Conservation (phyloP, 1,284 basidiomycete species). For the Rhizoctonia solani region DNA sequence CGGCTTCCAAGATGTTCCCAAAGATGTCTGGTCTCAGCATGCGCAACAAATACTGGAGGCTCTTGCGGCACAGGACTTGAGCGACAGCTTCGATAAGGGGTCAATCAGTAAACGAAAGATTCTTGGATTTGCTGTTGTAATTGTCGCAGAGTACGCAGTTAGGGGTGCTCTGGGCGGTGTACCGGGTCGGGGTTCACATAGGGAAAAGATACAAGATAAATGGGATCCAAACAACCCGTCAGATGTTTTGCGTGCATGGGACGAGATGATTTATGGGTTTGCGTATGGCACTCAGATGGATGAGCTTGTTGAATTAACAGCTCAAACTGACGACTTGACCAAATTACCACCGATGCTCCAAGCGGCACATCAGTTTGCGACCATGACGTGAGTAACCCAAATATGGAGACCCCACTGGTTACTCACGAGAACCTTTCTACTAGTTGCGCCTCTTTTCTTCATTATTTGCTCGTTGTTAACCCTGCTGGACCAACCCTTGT, state of each 20-base stretch:
- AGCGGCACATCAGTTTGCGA: slow-evolving; percentile 24
- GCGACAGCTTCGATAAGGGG: slow-evolving; percentile 27
- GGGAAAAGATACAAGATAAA: neutral
- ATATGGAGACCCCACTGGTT: neutral
- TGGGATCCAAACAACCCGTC: slow-evolving; percentile 15
- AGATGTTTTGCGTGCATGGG: slow-evolving; percentile 15
- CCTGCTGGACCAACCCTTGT: slow-evolving; percentile 25
- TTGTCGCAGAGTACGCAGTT: slow-evolving; percentile 24
- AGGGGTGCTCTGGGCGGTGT: slow-evolving; percentile 24
- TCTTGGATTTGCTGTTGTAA: slow-evolving; percentile 19
- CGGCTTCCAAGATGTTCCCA: slow-evolving; percentile 26
- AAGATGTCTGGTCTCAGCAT: slow-evolving; percentile 9
- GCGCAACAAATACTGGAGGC: slow-evolving; percentile 19
- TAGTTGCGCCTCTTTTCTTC: slow-evolving; percentile 24
- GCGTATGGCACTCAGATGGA: slow-evolving; percentile 28
- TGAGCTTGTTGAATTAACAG: slow-evolving; percentile 17
- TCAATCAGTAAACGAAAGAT: slow-evolving; percentile 29
- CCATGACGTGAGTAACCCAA: slow-evolving; percentile 27
- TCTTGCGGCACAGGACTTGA: slow-evolving; percentile 27
- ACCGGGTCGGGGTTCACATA: neutral
- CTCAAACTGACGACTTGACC: slow-evolving; percentile 5
- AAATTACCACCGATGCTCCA: slow-evolving; percentile 10
- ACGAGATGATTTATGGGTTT: slow-evolving; percentile 20
- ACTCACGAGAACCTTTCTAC: neutral
- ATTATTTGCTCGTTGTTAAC: slow-evolving; percentile 25